Percentiles rank a stretch among this genome's conserved stretches.
Conservation (phyloP, 1,139 yeast species). For the Taphrina flavorubra region DNA sequence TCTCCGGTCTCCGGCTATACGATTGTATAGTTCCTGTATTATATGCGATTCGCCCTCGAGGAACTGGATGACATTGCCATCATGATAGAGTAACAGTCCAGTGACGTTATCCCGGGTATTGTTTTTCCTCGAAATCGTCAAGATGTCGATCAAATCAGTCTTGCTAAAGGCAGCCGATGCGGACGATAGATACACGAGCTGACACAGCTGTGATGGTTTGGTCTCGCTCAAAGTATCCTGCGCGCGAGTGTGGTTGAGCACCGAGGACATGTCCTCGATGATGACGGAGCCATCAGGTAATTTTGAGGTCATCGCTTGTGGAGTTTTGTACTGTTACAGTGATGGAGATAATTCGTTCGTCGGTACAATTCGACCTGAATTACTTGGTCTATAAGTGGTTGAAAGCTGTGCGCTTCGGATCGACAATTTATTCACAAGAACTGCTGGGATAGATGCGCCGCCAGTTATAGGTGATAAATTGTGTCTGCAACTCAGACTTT, state of each 20-base stretch:
- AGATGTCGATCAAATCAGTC: conserved; percentile 25
- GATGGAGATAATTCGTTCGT: no score
- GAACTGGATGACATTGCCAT: conserved; percentile 39
- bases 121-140: conserved; percentile 29
- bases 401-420: background rate
- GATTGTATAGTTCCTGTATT: conserved; percentile 23
- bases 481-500: no score
- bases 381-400: no score
- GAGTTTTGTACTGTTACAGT: background rate
- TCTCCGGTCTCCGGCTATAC: conserved; percentile 28
- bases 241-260: conserved; percentile 5
- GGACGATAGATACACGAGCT: conserved; percentile 35
- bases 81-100: conserved; percentile 36
- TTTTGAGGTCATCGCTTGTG: conserved; percentile 12
- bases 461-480: no score
- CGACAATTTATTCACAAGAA: background rate
- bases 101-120: conserved; percentile 21
- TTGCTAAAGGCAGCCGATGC: conserved; percentile 18
- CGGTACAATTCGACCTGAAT: no score
- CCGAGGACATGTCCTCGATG: conserved; percentile 14
- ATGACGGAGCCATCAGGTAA: conserved; percentile 8
- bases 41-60: conserved; percentile 29
- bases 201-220: conserved; percentile 2
- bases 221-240: background rate
- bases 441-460: no score